These are phyloP conservation scores for Pseudocercospora fuligena DNA, from an alignment of 2,329 filamentous ascomycete species.

Conservation along the genomic window DNA sequence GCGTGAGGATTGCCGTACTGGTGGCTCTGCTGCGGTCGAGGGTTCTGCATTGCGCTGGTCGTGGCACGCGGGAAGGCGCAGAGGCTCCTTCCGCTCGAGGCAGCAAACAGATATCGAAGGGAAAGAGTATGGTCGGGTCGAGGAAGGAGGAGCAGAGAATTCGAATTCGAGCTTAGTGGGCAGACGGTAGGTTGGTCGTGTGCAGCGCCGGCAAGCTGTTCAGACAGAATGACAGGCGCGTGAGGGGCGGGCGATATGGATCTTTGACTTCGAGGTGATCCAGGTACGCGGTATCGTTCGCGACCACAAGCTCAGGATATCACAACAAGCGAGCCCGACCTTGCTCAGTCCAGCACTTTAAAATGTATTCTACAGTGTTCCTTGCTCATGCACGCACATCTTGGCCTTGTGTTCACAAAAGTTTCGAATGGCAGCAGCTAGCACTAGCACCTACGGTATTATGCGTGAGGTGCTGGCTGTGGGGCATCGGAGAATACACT, in stretches of 20 bases:
- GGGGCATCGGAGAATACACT: conserved; percentile 20
- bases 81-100: conserved; percentile 14
- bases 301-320: conserved; percentile 2
- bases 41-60: conserved; percentile 21
- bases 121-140: conserved; percentile 10
- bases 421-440: conserved; percentile 9
- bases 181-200: not conserved
- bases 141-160: not conserved
- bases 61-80: conserved; percentile 11
- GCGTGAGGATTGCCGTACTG: conserved; percentile 5
- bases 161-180: conserved; percentile 1
- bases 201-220: not conserved
- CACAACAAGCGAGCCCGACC: not conserved
- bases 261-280: conserved; percentile 26
- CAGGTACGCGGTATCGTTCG: conserved; percentile 24
- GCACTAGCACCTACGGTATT: conserved; percentile 7
- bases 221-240: conserved; percentile 15
- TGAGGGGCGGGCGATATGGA: conserved; percentile 22
- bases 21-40: conserved; percentile 14
- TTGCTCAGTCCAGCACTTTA: conserved; percentile 10
- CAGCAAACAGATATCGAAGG: conserved; percentile 7
- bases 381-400: conserved; percentile 26
- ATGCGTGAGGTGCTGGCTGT: conserved; percentile 4
- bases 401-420: conserved; percentile 9
- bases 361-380: conserved; percentile 16